Evolutionary conservation across 345 rosid species (phyloP), one percentile per base, ranked within the genome.

Genomic region (Dimocarpus longan): DNA sequence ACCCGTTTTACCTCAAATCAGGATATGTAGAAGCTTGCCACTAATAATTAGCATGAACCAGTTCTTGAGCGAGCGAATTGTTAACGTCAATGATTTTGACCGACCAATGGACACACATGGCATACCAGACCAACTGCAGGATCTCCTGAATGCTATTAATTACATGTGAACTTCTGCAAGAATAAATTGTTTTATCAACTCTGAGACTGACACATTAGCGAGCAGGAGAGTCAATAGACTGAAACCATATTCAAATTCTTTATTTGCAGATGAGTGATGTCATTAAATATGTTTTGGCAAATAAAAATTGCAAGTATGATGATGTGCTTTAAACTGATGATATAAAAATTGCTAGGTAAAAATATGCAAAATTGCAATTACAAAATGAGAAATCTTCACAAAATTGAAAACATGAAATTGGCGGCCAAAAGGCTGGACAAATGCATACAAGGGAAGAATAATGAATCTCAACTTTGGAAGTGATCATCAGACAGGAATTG

Each of bases 401-500:
- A 71, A 37, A 67, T 10, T 40, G 46, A n/a, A 76, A 72, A 50
- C 43, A 39, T 46, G 52, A 46, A 7, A 46, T 46, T 46, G 26
- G 65, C 28, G 12, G 37, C n/a, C 54, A 16, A 68, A 57, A 39
- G 10, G 73, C 66, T 42, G 64, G 68, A 54, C 66, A 65, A 75
- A 74, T 46, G 76, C 74, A 39, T 24, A 32, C 48, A 19, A 15
- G 64, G 24, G 44, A 66, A 63, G 69, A 78, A 68, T 52, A 62
- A 68, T 28, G 15, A 39, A 63, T 13, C 46, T 71, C 50, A 60
- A 69, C 43, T 56, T 32, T 68, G 43, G 16, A 46, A 62, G 37
- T 13, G 3, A 56, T 70, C 67, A 37, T 73, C 56, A 95, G 68
- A 95, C 95, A n/a, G 95, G 97, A 80, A 95, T 89, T 8, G 93